Percentiles rank a stretch among this genome's conserved stretches.
phyloP scores from a whole-genome alignment of 306 rosid genomes.

The Vigna reflexopilosa region DNA sequence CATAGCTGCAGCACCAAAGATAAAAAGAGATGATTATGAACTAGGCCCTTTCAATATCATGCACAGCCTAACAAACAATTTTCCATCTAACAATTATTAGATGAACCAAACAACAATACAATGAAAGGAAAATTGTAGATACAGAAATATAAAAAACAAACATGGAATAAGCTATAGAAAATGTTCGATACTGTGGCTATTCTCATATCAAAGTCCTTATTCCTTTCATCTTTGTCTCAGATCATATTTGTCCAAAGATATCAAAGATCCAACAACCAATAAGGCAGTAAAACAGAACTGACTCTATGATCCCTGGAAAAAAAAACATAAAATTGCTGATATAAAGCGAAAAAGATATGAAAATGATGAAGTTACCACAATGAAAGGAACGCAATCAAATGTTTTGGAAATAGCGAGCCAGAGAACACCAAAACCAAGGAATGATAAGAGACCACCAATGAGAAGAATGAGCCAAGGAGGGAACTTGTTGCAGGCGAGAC shows the following conservation, averaged over 20 bases:
- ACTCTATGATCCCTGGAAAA: not conserved
- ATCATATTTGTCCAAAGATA: slow-evolving; percentile 11
- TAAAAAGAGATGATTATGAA: not conserved
- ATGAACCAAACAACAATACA: not conserved
- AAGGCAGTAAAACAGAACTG: not conserved
- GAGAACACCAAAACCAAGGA: slow-evolving; percentile 67
- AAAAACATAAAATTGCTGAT: not conserved
- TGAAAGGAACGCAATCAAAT: slow-evolving; percentile 58
- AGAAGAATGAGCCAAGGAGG: slow-evolving; percentile 77
- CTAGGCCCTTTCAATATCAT: not conserved
- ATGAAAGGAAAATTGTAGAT: not conserved
- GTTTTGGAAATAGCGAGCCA: slow-evolving; percentile 65
- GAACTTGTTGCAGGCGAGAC: slow-evolving; percentile 71
- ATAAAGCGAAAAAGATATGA: not conserved
- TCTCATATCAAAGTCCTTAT: not conserved
- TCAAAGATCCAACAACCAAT: not conserved
- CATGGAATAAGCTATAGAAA: slow-evolving; percentile 1
- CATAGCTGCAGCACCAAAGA: slow-evolving; percentile 62
- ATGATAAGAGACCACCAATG: slow-evolving; percentile 65
- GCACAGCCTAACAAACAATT: not conserved
- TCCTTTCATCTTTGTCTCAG: not conserved
- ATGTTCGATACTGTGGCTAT: not conserved
- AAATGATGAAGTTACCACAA: slow-evolving; percentile 54
- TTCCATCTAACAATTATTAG: not conserved
- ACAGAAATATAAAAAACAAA: not conserved